Evolutionary conservation across 2,329 filamentous ascomycete genomes (phyloP).

Genomic region (Fusarium sp.): DNA sequence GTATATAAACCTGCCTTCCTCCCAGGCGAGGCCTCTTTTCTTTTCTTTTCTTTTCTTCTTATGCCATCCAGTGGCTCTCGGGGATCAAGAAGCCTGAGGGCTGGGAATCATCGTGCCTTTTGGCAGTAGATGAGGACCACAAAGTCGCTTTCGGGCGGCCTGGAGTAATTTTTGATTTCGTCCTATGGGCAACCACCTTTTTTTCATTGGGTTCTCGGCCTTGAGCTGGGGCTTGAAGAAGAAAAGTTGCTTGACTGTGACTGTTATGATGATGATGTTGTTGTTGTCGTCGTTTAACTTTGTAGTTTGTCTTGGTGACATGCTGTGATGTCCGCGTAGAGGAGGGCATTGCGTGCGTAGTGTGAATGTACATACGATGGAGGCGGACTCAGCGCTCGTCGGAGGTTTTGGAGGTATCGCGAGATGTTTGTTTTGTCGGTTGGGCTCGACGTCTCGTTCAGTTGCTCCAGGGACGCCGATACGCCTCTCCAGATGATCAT

Average conservation of each 20-base stretch:
- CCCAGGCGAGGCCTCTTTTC: not conserved
- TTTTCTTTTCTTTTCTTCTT: not conserved
- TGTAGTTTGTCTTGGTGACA: not conserved
- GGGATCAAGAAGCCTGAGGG: constrained; percentile 18
- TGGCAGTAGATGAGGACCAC: not conserved
- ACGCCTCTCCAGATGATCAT: not conserved
- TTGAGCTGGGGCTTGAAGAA: constrained; percentile 34
- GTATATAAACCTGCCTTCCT: constrained; percentile 3
- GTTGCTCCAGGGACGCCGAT: not conserved
- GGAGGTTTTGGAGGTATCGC: rapidly evolving
- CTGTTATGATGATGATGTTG: not conserved
- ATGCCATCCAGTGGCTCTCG: constrained; percentile 6
- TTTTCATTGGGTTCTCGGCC: constrained; percentile 33
- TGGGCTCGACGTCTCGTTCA: not conserved
- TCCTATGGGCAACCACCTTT: not conserved
- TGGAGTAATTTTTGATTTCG: constrained; percentile 26
- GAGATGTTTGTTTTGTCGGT: not conserved
- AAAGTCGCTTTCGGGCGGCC: not conserved
- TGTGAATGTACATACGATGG: rapidly evolving
- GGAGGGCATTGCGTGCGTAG: not conserved
- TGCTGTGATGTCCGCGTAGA: not conserved
- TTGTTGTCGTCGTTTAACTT: not conserved
- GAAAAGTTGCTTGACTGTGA: not conserved
- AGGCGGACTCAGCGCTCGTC: rapidly evolving
- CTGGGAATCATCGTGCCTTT: constrained; percentile 11